These are phyloP conservation scores for Amylocystis lapponica DNA, from an alignment of 768 basidiomycete species.

Conservation along the genomic window DNA sequence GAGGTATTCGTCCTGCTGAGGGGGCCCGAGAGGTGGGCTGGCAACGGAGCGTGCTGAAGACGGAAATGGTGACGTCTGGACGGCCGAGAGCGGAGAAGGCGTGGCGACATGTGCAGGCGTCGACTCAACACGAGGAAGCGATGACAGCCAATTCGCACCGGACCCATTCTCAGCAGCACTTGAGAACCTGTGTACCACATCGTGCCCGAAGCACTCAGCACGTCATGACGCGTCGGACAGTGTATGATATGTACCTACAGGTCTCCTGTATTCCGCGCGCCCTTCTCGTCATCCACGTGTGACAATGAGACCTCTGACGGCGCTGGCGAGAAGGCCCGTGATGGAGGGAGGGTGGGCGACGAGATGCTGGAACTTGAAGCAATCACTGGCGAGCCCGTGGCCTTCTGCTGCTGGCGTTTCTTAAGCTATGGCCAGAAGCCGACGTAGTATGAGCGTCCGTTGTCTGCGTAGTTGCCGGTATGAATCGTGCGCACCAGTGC, in stretches of 20 bases:
- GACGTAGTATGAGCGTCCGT: background rate
- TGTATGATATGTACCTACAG: slow-evolving; percentile 48
- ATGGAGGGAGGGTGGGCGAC: slow-evolving; percentile 42
- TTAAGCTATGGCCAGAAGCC: slow-evolving; percentile 48
- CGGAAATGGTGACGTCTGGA: slow-evolving; percentile 12
- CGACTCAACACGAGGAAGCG: slow-evolving; percentile 42
- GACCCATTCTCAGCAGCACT: too few species aligned
- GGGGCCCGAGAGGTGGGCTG: slow-evolving; percentile 8
- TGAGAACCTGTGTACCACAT: slow-evolving; percentile 35
- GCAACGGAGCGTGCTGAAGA: slow-evolving; percentile 1
- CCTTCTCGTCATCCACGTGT: slow-evolving; percentile 32
- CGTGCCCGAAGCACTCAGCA: background rate
- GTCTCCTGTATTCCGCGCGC: slow-evolving; percentile 41
- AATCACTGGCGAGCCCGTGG: slow-evolving; percentile 28
- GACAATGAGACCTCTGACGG: slow-evolving; percentile 13
- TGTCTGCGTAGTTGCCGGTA: background rate
- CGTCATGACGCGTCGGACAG: slow-evolving; percentile 3
- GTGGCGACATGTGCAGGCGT: slow-evolving; percentile 25
- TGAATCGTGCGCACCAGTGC: slow-evolving; percentile 53
- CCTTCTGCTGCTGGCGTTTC: slow-evolving; percentile 75
- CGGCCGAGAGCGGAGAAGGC: slow-evolving; percentile 27
- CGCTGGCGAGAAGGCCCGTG: slow-evolving; percentile 28
- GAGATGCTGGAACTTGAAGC: slow-evolving; percentile 31
- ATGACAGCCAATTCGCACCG: slow-evolving; percentile 54
- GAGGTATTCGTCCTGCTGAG: slow-evolving; percentile 19